Base-by-base conservation (phyloP, 176 grass and related monocot genomes). In the Typha latifolia region DNA sequence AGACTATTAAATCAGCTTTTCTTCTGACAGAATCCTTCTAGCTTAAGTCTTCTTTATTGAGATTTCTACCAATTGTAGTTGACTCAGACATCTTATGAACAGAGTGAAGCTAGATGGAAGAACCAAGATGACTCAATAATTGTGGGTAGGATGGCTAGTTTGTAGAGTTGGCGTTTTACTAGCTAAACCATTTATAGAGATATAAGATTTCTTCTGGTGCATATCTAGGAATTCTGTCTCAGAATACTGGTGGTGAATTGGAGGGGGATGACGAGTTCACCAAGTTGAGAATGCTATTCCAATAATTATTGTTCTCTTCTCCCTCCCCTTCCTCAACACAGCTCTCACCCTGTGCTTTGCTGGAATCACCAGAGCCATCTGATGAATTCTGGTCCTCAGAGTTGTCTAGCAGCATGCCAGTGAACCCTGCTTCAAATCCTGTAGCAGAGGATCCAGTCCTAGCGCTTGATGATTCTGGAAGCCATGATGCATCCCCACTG, bases 281-380 rank as follows among this genome's bases (percentile, higher is more conserved):
- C 66, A 88, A 78, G 69, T 67, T 81, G 13, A 84, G 66, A 67
- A 88, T 81, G 66, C 77, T 84, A 73, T 84, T 50, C 85, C 81
- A 88, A 78, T 88, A 88, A 73, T 24, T 77, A 69, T 71, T 81
- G 19, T 88, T 78, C 73, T 88, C 85, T 51, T 80, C 77, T 0
- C 68, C 78, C 57, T 87, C 80, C 2, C 72, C 69, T 57, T 47
- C 48, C 48, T 64, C 74, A 65, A 15, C 62, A 43, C 22, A 69
- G 56, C 12, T 74, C 26, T 26, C 80, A 0, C 62, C 23, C 66
- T 55, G 73, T 48, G 48, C 48, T 19, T 21, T 59, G 16, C 20
- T 59, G 53, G 53, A 59, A 59, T 59, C 53, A 21, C 53, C 53
- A 22, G 14, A 23, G 4, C 21, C 61, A 31, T 69, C 73, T 71